Base-by-base conservation (phyloP, 352 stramenopile species). In the Globisporangium echinulatum region DNA sequence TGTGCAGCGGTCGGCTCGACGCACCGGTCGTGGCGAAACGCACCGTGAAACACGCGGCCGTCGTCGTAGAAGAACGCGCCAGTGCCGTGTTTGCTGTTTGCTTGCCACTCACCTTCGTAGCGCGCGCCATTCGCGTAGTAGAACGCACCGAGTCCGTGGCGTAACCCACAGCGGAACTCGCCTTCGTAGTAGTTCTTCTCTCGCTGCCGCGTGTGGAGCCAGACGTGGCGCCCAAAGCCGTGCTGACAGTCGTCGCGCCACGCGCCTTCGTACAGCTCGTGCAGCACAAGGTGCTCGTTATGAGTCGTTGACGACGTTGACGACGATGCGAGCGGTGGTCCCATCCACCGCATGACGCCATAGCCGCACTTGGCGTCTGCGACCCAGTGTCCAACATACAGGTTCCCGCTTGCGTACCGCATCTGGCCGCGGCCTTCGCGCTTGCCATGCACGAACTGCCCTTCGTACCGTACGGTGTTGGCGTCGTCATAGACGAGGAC, bases 111-210 rank as follows among this genome's bases (percentile, higher is more conserved):
- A n/a, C 89, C 89, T 67, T 84, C 75, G 63, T 96, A 96, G 1
- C 77, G 67, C 5, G 85, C 82, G 3, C 89, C 89, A 50, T 96
- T 94, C 8, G 84, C 78, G 54, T 97, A 97, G 66, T 85, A 88
- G 54, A 97, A 96, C 0, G 74, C 71, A 0, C 89, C 89, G 33
- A 68, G 52, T 6, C 85, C 87, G 56, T 91, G 68, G 25, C 85
- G 83, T 6, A 87, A 56, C 0, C 88, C 89, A 51, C 75, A 39
- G 7, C 56, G 55, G 56, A 90, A 95, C 49, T 87, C 69, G n/a
- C 88, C 88, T 64, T 90, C 68, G 72, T 95, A 97, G 64, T 85
- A 94, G 62, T 94, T 94, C 52, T 85, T 82, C 57, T 86, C 68
- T 40, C 71, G 63, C 15, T 78, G 58, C 7, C 49, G 53, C 40